Base-by-base conservation (phyloP, 208 protist species). In the Wallacemonas sp. region DNA sequence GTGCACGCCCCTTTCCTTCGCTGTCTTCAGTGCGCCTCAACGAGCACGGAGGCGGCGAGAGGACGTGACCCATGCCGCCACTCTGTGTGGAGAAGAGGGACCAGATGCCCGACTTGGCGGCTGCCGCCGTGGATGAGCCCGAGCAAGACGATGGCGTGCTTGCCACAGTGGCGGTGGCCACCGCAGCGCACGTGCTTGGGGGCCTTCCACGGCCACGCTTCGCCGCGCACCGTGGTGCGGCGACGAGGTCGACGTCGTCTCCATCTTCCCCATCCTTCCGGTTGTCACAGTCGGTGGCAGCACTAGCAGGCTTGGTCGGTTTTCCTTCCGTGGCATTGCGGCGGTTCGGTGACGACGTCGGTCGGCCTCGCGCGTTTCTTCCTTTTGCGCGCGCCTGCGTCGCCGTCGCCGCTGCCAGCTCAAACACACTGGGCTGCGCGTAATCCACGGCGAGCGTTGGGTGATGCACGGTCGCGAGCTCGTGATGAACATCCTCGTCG, bases 391-490 rank as follows among this genome's bases (percentile, higher is more conserved):
- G n/a, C n/a, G n/a, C n/a, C n/a, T n/a, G n/a, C n/a, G n/a, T n/a
- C 19, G 57, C 3, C 15, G 36, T 6, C 30, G 24, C 26, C 29
- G 66, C 17, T 46, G 62, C 38, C 1, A 12, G 50, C 50, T 57
- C 50, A 21, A 57, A 57, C 26, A 57, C 50, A 21, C 50, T 39
- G 5, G 61, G 37, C 1, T 44, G n/a, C 3, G 38, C 34, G 63
- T 76, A 74, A 48, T 63, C 50, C 4, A 78, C 27, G 33, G 38
- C 34, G 19, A 38, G 53, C 9, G 72, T 79, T 2, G 71, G 77
- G 42, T 76, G 68, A 33, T 83, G 54, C 15, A 70, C 48, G 3
- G 64, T 72, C 41, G 63, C 52, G n/a, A 83, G 45, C 68, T 78
- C 77, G 3, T 68, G 58, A 27, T 68, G 38, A 38, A 83, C 61